Base-by-base conservation (phyloP, 768 basidiomycete genomes). In the Hemileccinum rubropunctum region DNA sequence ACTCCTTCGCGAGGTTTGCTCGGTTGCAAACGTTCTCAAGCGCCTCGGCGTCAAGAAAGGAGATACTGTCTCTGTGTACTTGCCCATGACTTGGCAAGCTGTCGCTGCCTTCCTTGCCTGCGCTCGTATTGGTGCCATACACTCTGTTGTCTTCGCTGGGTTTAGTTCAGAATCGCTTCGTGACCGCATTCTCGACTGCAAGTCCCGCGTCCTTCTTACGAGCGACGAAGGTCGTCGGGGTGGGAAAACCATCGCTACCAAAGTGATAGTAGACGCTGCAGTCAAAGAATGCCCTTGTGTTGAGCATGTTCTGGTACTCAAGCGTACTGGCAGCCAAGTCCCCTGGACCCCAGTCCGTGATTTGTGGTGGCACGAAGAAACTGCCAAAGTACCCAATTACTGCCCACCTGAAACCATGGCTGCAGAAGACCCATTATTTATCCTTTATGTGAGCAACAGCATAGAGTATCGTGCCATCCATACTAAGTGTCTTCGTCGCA, bases 41-140 rank as follows among this genome's bases (percentile, higher is more conserved):
- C 74, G 75, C 1, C 82, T 90, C 60, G 95, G 95, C 35, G 77
- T 99, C 68, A 93, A 89, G 77, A 95, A 95, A 72, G 95, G 95
- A 42, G 95, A 98, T 63, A 91, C 90, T 21, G 88, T 94, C 40
- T 90, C 88, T n/a, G 75, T 95, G 47, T 95, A 95, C 70, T 79
- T 95, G 17, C 92, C 92, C 45, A 94, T 91, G 89, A 86, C 88
- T 17, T 95, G 91, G 91, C 93, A 98, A 58, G 85, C 95, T 17
- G 91, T 89, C 43, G 94, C 91, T 40, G 91, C 95, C 37, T 93
- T 99, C 84, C 86, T 99, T 50, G 95, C 95, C 6, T 98, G 95
- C 67, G 95, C 95, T 4, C 88, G 95, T 57, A 90, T 99, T 58
- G 95, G 95, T 20, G 95, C 95, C 20, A 76, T 98, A 41, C 95